Conservation (phyloP, 192 early-diverging fungal species). For the Haplosporangium gracile region DNA sequence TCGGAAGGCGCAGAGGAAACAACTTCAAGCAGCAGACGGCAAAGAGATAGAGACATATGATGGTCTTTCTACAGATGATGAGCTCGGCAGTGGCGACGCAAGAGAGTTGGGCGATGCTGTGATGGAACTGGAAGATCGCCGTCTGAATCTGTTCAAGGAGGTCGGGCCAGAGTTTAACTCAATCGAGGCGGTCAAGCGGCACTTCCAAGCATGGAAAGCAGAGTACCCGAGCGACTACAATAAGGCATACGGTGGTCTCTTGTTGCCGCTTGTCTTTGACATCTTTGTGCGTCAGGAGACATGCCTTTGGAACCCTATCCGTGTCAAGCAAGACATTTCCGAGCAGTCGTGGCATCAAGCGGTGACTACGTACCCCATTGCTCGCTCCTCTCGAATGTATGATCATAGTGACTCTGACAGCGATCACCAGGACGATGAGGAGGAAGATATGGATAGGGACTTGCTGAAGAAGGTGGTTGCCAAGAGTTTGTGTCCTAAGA, state of each 20-base stretch:
- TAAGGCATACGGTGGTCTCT: conserved; percentile 68
- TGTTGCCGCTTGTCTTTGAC: conserved; percentile 68
- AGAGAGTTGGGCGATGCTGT: conserved; percentile 39
- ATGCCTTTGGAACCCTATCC: conserved; percentile 65
- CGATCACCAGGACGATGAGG: conserved; percentile 37
- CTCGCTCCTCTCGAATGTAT: conserved; percentile 10
- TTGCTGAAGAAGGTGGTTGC: conserved; percentile 49
- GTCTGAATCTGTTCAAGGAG: conserved; percentile 55
- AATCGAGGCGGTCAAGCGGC: conserved; percentile 57
- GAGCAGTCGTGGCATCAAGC: conserved; percentile 40
- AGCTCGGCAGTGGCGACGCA: conserved; percentile 44
- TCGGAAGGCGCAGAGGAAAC: conserved; percentile 7
- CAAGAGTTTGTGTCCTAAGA: conserved; percentile 46
- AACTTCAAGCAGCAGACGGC: background rate
- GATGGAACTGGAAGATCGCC: conserved; percentile 50
- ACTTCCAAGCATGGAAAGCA: conserved; percentile 67
- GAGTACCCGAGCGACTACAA: conserved; percentile 66
- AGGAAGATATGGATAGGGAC: conserved; percentile 49
- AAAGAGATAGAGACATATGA: conserved; percentile 33
- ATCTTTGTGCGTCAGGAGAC: conserved; percentile 68
- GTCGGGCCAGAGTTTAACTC: conserved; percentile 63
- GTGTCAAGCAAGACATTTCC: conserved; percentile 41
- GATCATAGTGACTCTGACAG: conserved; percentile 41
- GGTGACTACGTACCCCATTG: conserved; percentile 30
- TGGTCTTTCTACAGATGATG: conserved; percentile 66